Percentiles rank a stretch among this genome's conserved stretches.
These are phyloP conservation scores for Paramecium primaurelia DNA, from an alignment of 73 alveolate species.

Conservation along the genomic window DNA sequence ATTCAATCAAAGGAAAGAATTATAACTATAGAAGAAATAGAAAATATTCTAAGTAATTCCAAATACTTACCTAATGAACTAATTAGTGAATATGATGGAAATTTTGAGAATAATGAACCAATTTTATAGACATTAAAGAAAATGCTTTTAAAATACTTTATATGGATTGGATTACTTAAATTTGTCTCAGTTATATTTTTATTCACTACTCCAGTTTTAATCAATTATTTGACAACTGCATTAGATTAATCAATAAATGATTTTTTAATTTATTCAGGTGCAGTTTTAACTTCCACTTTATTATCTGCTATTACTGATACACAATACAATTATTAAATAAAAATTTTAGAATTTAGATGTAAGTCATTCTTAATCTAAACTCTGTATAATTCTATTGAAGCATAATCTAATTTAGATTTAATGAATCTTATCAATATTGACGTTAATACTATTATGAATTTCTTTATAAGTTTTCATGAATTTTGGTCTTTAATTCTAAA, in stretches of 20 bases:
- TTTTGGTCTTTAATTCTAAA: slow-evolving; percentile 31
- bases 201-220: not conserved
- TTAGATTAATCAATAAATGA: not conserved
- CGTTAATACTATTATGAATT: not conserved
- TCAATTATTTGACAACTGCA: not conserved
- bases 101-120: not conserved
- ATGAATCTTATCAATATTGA: slow-evolving; percentile 9
- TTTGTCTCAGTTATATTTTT: not conserved
- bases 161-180: not conserved
- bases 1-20: not conserved
- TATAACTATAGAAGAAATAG: not conserved
- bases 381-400: not conserved
- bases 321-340: not conserved
- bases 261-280: not conserved
- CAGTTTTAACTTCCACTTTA: not conserved
- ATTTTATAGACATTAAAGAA: not conserved
- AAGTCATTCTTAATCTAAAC: not conserved
- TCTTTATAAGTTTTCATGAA: slow-evolving; percentile 20
- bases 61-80: not conserved
- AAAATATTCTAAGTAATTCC: not conserved
- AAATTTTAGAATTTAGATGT: not conserved
- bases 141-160: not conserved
- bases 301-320: not conserved
- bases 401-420: not conserved
- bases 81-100: not conserved